Conservation (phyloP, 352 stramenopile species). For the Globisporangium uncinulatum region DNA sequence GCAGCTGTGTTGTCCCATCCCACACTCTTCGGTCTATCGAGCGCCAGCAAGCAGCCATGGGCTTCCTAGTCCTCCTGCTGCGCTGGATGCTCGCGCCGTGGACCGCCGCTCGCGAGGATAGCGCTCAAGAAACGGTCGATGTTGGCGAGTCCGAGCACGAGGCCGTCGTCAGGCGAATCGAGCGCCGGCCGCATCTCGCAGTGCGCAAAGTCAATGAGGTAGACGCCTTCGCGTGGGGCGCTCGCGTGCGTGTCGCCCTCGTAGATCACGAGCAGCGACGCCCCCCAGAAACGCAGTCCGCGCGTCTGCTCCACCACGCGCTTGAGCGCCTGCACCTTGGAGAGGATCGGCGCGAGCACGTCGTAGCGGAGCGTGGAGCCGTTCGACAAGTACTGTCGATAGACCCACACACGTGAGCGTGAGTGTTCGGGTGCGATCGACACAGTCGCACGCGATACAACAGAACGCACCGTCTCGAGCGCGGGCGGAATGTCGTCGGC, state of each 20-base stretch:
- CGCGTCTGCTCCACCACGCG: slow-evolving; percentile 31
- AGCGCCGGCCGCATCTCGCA: slow-evolving; percentile 58
- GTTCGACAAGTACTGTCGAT: slow-evolving; percentile 55
- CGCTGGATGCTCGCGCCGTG: not conserved
- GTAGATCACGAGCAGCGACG: slow-evolving; percentile 71
- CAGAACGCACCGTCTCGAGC: slow-evolving; percentile 41
- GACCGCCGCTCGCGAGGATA: slow-evolving; percentile 17
- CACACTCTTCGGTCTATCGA: not conserved
- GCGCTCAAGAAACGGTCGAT: slow-evolving; percentile 39
- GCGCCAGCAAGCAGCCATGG: not conserved
- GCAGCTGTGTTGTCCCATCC: not conserved
- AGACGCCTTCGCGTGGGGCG: slow-evolving; percentile 31
- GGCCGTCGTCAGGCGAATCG: slow-evolving; percentile 47
- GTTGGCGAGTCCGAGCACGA: slow-evolving; percentile 63
- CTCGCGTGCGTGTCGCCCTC: slow-evolving; percentile 45
- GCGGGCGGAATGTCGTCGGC: slow-evolving; percentile 53
- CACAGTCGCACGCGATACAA: not conserved
- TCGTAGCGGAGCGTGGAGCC: slow-evolving; percentile 32
- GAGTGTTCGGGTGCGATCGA: not conserved
- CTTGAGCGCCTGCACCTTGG: slow-evolving; percentile 41
- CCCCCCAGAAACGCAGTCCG: slow-evolving; percentile 69
- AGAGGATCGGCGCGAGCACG: slow-evolving; percentile 33
- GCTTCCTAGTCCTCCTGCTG: not conserved
- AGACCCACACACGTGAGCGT: not conserved
- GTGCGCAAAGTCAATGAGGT: slow-evolving; percentile 78